phyloP scores from a whole-genome alignment of 164 flowering plant genomes.

The Houttuynia cordata region DNA sequence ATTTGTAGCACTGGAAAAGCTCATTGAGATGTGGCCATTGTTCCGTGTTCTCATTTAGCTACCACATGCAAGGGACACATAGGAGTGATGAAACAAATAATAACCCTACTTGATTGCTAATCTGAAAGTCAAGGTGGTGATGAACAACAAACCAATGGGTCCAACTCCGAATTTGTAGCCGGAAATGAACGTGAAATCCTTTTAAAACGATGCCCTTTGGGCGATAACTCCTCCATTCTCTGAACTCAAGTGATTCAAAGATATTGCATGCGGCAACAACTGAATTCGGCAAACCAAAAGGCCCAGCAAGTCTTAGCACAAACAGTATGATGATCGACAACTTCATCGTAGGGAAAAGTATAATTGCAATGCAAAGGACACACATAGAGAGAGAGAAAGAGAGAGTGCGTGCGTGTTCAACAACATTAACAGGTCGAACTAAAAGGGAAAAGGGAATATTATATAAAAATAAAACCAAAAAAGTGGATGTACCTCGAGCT shows the following conservation, averaged over 20 bases:
- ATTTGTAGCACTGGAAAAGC: slow-evolving; percentile 77
- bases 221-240: slow-evolving; percentile 41
- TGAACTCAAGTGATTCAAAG: not conserved
- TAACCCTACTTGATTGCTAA: not conserved
- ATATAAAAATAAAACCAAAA: too few relatives aligned
- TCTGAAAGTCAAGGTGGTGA: not conserved
- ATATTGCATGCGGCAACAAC: too few relatives aligned
- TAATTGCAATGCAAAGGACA: too few relatives aligned
- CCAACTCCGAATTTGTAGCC: slow-evolving; percentile 44
- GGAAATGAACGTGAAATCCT: slow-evolving; percentile 44
- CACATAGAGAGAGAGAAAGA: not conserved
- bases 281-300: too few relatives aligned
- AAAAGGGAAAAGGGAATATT: too few relatives aligned
- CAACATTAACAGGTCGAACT: too few relatives aligned
- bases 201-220: slow-evolving; percentile 54
- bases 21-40: slow-evolving; percentile 95
- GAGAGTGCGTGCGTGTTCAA: not conserved
- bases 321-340: too few relatives aligned
- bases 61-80: not conserved
- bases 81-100: not conserved
- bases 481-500: too few relatives aligned
- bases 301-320: too few relatives aligned
- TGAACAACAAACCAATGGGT: slow-evolving; percentile 48
- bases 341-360: too few relatives aligned
- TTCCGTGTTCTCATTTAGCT: slow-evolving; percentile 88